Percentiles rank a stretch among this genome's conserved stretches.
Evolutionary conservation across 2,329 filamentous ascomycete species (phyloP).

Genomic region (Curvularia sp.): DNA sequence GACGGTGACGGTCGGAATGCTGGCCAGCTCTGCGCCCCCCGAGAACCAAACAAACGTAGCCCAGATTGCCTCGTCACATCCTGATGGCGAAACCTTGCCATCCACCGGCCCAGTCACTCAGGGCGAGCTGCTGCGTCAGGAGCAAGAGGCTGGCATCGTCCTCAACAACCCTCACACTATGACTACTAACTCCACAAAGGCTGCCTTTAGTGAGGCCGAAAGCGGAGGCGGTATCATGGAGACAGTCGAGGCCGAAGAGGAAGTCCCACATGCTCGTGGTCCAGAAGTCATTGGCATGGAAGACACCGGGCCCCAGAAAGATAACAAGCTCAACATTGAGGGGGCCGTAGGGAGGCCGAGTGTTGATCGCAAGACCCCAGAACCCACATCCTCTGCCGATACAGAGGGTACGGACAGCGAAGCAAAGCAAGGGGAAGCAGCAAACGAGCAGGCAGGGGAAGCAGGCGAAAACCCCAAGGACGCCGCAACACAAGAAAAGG

Average conservation of each 20-base stretch:
- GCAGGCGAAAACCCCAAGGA: not conserved
- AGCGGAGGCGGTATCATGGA: slow-evolving; percentile 42
- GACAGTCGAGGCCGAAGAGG: slow-evolving; percentile 58
- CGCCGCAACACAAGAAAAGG: not conserved
- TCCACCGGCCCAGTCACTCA: slow-evolving; percentile 64
- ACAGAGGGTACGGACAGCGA: slow-evolving; percentile 29
- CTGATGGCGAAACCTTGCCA: slow-evolving; percentile 47
- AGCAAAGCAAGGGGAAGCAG: slow-evolving; percentile 25
- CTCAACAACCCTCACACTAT: slow-evolving; percentile 57
- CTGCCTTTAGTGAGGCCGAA: slow-evolving; percentile 36
- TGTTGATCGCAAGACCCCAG: slow-evolving; percentile 41
- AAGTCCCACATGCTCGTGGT: slow-evolving; percentile 78
- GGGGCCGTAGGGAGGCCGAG: slow-evolving; percentile 48
- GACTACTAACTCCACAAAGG: slow-evolving; percentile 35
- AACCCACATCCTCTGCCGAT: slow-evolving; percentile 9
- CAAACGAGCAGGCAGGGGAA: not conserved
- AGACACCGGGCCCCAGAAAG: slow-evolving; percentile 82
- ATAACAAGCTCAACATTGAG: slow-evolving; percentile 55
- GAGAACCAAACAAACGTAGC: slow-evolving; percentile 23
- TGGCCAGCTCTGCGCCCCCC: slow-evolving; percentile 20
- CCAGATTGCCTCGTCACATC: slow-evolving; percentile 44
- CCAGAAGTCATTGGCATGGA: slow-evolving; percentile 84
- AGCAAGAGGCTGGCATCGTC: slow-evolving; percentile 81
- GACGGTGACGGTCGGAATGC: slow-evolving; percentile 76
- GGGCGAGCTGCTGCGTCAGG: slow-evolving; percentile 83